Conservation (phyloP, 1,139 yeast species). For the Taphrina populina region DNA sequence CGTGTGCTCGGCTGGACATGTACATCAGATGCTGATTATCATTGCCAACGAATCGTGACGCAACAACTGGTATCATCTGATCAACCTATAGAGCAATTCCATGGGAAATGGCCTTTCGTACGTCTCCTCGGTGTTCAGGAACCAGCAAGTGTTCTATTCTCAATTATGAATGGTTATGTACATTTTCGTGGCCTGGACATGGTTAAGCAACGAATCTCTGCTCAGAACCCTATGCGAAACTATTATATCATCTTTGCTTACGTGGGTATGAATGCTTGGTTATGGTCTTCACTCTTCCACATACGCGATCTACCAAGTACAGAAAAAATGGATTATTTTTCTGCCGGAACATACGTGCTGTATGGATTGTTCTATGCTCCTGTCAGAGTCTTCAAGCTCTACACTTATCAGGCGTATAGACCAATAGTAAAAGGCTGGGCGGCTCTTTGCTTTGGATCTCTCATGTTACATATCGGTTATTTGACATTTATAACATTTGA, state of each 20-base stretch:
- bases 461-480: conserved; percentile 63
- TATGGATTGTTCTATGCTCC: conserved; percentile 70
- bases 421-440: conserved; percentile 47
- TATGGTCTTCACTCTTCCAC: conserved; percentile 80
- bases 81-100: conserved; percentile 72
- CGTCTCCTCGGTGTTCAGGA: conserved; percentile 80
- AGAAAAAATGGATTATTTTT: conserved; percentile 84
- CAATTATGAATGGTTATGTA: conserved; percentile 74
- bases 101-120: conserved; percentile 95
- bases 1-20: conserved; percentile 72
- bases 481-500: conserved; percentile 72
- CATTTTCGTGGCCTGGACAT: conserved; percentile 59
- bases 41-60: conserved; percentile 78
- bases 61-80: conserved; percentile 50
- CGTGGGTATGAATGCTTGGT: conserved; percentile 84
- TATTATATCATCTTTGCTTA: conserved; percentile 53
- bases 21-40: conserved; percentile 80
- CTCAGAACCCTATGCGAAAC: conserved; percentile 45
- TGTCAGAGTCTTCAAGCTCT: conserved; percentile 59
- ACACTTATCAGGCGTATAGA: conserved; percentile 47
- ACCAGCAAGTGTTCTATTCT: conserved; percentile 74
- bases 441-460: conserved; percentile 52
- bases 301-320: conserved; percentile 75
- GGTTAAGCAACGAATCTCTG: conserved; percentile 38
- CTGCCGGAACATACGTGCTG: conserved; percentile 85